Conservation (phyloP, 768 basidiomycete species). For the Lentinula aciculospora region DNA sequence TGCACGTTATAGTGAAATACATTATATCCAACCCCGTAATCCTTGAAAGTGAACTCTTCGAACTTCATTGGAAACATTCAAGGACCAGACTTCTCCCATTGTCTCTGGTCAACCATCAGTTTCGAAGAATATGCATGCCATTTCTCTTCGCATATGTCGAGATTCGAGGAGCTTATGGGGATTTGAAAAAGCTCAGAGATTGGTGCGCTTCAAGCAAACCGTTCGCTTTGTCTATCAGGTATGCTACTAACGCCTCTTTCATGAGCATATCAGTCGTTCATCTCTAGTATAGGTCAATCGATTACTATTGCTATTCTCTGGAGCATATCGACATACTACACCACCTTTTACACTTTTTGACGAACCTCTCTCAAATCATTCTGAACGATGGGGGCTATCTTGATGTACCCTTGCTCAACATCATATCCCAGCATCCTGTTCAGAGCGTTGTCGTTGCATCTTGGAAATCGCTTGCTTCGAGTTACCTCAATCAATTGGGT, state of each 20-base stretch:
- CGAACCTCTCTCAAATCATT: background rate
- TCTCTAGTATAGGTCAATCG: background rate
- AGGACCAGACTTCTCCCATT: background rate
- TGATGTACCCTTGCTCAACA: background rate
- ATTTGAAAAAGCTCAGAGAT: background rate
- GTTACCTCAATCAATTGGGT: background rate
- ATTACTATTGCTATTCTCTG: background rate
- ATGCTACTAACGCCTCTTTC: background rate
- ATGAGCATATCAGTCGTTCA: background rate
- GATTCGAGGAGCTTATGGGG: background rate
- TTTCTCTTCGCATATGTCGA: constrained; percentile 4
- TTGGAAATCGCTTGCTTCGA: background rate
- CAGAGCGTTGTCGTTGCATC: background rate
- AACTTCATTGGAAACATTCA: background rate
- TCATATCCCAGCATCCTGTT: background rate
- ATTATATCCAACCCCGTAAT: background rate
- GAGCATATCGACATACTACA: background rate
- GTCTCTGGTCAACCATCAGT: background rate
- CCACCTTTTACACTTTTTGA: background rate
- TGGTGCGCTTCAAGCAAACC: background rate
- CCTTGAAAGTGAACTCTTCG: background rate
- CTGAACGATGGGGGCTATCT: background rate
- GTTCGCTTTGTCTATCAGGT: background rate
- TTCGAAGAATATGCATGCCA: constrained; percentile 4
- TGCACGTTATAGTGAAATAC: background rate